Conservation (phyloP, 148 eudicot genomes). For the Rhododendron kiyosumense region DNA sequence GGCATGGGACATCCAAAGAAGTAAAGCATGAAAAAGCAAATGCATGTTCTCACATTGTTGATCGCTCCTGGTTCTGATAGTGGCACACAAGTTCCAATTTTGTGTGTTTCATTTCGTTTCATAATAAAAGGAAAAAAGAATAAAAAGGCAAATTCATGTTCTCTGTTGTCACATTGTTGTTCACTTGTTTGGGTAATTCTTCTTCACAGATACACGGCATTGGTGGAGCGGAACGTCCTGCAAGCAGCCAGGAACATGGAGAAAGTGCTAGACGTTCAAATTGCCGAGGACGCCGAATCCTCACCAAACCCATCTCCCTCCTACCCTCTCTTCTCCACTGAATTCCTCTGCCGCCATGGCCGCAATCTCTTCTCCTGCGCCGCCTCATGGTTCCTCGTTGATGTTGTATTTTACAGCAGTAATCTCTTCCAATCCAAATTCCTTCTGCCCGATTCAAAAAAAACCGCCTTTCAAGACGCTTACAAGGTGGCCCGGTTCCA, state of each 20-base stretch:
- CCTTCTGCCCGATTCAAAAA: not conserved
- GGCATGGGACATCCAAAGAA: no score
- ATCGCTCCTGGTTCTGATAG: no score
- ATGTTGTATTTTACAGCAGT: constrained; percentile 54
- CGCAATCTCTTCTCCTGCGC: constrained; percentile 49
- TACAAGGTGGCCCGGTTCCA: constrained; percentile 33
- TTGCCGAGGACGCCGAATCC: constrained; percentile 25
- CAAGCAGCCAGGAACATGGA: constrained; percentile 62
- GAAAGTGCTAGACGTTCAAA: constrained; percentile 37
- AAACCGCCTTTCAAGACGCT: constrained; percentile 29
- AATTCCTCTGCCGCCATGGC: constrained; percentile 46
- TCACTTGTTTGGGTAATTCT: not conserved
- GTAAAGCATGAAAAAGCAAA: no score
- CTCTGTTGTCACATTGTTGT: not conserved
- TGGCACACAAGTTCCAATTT: no score
- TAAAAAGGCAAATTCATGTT: not conserved
- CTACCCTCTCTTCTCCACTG: constrained; percentile 37
- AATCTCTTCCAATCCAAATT: constrained; percentile 39
- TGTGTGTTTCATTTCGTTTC: no score
- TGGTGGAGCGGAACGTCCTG: constrained; percentile 45
- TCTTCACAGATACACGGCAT: constrained; percentile 44
- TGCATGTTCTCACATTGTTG: no score
- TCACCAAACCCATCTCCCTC: constrained; percentile 16
- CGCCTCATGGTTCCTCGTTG: constrained; percentile 43
- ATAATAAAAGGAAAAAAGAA: no score